phyloP scores from a whole-genome alignment of 2,329 filamentous ascomycete genomes.

The Colletotrichum zoysiae region DNA sequence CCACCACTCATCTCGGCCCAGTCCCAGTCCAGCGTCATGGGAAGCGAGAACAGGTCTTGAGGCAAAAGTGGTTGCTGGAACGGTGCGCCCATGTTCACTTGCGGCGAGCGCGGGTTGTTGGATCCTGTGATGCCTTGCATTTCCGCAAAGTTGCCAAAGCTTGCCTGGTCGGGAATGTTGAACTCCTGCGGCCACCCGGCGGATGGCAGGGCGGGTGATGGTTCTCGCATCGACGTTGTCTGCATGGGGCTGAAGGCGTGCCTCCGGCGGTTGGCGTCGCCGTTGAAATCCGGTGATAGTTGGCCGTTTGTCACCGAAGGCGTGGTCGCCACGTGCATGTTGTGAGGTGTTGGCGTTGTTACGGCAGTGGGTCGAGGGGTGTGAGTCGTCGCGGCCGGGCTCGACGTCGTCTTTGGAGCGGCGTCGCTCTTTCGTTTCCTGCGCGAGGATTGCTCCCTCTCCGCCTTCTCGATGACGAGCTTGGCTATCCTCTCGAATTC shows the following conservation, averaged over 20 bases:
- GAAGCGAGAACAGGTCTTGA: slow-evolving; percentile 94
- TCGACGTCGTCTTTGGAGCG: slow-evolving; percentile 41
- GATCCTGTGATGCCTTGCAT: slow-evolving; percentile 58
- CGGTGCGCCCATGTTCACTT: slow-evolving; percentile 46
- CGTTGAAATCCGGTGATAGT: slow-evolving; percentile 42
- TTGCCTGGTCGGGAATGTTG: slow-evolving; percentile 48
- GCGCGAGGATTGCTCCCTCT: slow-evolving; percentile 83
- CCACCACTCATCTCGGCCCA: slow-evolving; percentile 78
- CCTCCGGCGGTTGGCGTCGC: slow-evolving; percentile 39
- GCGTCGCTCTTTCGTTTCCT: slow-evolving; percentile 87
- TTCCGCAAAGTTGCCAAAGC: slow-evolving; percentile 61
- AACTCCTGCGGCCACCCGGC: slow-evolving; percentile 64
- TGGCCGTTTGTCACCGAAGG: slow-evolving; percentile 34
- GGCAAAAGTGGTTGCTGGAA: slow-evolving; percentile 92
- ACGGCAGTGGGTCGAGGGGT: slow-evolving; percentile 49
- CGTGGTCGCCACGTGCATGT: slow-evolving; percentile 15
- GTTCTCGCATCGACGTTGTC: slow-evolving; percentile 52
- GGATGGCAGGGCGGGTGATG: slow-evolving; percentile 60
- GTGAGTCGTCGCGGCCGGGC: slow-evolving; percentile 46
- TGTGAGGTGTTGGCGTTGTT: slow-evolving; percentile 49
- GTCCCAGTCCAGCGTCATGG: slow-evolving; percentile 95
- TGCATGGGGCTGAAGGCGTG: slow-evolving; percentile 54
- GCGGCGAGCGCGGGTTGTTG: slow-evolving; percentile 53
- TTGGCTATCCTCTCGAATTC: slow-evolving; percentile 96
- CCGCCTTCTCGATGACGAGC: slow-evolving; percentile 89